phyloP scores from a whole-genome alignment of 352 stramenopile genomes.

The Peronospora farinosa region DNA sequence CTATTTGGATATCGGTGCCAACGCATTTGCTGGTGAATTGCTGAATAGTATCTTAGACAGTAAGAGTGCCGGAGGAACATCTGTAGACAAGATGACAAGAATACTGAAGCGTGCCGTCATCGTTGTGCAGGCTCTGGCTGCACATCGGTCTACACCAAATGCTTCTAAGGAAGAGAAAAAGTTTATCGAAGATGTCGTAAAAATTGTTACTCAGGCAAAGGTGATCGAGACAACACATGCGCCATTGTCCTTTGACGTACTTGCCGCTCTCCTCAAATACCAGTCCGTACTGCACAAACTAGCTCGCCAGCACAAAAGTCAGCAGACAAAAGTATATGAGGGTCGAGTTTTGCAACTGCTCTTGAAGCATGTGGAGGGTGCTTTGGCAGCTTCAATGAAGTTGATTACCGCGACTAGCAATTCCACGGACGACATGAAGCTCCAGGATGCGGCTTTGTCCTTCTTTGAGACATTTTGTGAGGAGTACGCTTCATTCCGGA shows the following conservation, averaged over 20 bases:
- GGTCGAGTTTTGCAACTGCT: conserved; percentile 16
- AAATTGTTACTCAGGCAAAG: conserved; percentile 16
- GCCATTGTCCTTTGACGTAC: conserved; percentile 31
- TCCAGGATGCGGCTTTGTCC: conserved; percentile 27
- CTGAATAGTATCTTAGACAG: conserved; percentile 15
- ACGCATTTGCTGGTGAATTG: conserved; percentile 34
- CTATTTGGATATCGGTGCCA: conserved; percentile 23
- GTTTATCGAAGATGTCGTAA: conserved; percentile 31
- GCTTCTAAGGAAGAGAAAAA: conserved; percentile 23
- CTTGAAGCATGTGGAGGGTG: conserved; percentile 22
- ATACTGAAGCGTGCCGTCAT: conserved; percentile 24
- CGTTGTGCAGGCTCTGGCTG: conserved; percentile 35
- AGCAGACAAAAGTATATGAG: conserved; percentile 1
- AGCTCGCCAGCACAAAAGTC: conserved; percentile 9
- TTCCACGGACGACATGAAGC: conserved; percentile 6
- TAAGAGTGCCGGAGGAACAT: conserved; percentile 5
- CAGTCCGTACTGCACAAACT: conserved; percentile 25
- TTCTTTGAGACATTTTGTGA: conserved; percentile 58
- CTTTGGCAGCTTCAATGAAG: conserved; percentile 48
- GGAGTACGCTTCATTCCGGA: conserved; percentile 42
- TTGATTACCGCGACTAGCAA: conserved; percentile 19
- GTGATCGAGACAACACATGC: conserved; percentile 14
- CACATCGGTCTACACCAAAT: conserved; percentile 9
- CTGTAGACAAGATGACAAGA: conserved; percentile 3
- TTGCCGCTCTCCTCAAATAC: conserved; percentile 54